These are phyloP conservation scores for Pythium oligandrum DNA, from an alignment of 352 stramenopile species.

Conservation along the genomic window DNA sequence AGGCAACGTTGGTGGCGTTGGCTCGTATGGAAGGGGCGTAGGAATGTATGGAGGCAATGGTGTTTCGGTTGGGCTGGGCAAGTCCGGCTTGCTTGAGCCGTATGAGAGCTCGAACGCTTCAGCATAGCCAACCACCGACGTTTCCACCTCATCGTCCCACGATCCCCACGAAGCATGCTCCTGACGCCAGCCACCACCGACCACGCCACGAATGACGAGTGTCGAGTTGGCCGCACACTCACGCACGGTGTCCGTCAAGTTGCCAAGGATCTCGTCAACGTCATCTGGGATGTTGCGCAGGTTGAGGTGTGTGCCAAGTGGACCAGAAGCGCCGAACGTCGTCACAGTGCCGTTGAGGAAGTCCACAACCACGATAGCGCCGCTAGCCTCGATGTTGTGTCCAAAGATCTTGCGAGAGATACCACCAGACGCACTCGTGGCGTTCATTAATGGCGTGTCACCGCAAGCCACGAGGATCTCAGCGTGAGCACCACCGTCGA, in stretches of 20 bases:
- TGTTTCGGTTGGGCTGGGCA: slow-evolving; percentile 5
- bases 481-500: slow-evolving; percentile 25
- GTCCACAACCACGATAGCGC: slow-evolving; percentile 18
- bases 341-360: slow-evolving; percentile 15
- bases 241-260: slow-evolving; percentile 5
- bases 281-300: slow-evolving; percentile 19
- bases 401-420: slow-evolving; percentile 23
- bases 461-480: slow-evolving; percentile 21
- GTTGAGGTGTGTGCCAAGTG: slow-evolving; percentile 14
- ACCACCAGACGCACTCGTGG: slow-evolving; percentile 11
- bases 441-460: slow-evolving; percentile 15
- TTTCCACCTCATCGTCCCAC: slow-evolving; percentile 6
- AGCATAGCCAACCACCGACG: slow-evolving; percentile 20
- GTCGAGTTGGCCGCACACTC: slow-evolving; percentile 19
- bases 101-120: slow-evolving; percentile 24
- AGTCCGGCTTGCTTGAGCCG: not conserved
- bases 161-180: slow-evolving; percentile 13
- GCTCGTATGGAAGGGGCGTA: not conserved
- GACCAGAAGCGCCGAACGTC: slow-evolving; percentile 12
- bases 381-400: slow-evolving; percentile 19
- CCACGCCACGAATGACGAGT: slow-evolving; percentile 17
- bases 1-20: not conserved
- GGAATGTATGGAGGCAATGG: not conserved
- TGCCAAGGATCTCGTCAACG: slow-evolving; percentile 9
- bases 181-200: slow-evolving; percentile 25